Evolutionary conservation across 352 stramenopile species (phyloP).

Genomic region (Plasmopara muralis): DNA sequence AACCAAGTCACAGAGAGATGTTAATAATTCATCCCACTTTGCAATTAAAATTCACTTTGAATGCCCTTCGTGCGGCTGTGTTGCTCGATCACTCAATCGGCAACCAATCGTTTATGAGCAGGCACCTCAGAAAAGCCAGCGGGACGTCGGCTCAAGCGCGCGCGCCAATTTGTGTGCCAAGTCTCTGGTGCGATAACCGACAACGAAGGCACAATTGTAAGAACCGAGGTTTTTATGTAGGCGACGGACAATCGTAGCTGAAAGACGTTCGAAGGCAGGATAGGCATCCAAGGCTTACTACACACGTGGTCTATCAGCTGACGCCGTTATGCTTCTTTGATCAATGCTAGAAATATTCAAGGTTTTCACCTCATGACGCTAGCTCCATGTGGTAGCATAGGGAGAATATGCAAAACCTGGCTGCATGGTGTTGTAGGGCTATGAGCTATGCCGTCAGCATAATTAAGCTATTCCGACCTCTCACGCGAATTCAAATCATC

Average conservation of each 20-base stretch:
- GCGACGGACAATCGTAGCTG: slow-evolving; percentile 10
- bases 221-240: slow-evolving; percentile 11
- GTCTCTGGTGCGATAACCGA: slow-evolving; percentile 7
- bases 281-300: neutral
- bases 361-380: neutral
- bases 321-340: neutral
- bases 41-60: neutral
- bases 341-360: neutral
- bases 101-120: neutral
- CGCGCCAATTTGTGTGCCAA: slow-evolving; percentile 15
- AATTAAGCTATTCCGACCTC: slow-evolving; percentile 11
- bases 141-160: slow-evolving; percentile 8
- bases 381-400: slow-evolving; percentile 1
- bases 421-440: neutral
- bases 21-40: neutral
- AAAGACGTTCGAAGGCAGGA: slow-evolving; percentile 2
- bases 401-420: neutral
- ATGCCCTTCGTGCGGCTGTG: neutral
- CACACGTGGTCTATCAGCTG: slow-evolving; percentile 12
- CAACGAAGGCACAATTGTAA: slow-evolving; percentile 7
- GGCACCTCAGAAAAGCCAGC: slow-evolving; percentile 15
- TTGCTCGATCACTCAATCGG: neutral
- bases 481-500: slow-evolving; percentile 25
- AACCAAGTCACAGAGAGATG: neutral
- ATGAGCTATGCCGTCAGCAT: neutral